Conservation (phyloP, 352 stramenopile species). For the Phytophthora podocarpi region DNA sequence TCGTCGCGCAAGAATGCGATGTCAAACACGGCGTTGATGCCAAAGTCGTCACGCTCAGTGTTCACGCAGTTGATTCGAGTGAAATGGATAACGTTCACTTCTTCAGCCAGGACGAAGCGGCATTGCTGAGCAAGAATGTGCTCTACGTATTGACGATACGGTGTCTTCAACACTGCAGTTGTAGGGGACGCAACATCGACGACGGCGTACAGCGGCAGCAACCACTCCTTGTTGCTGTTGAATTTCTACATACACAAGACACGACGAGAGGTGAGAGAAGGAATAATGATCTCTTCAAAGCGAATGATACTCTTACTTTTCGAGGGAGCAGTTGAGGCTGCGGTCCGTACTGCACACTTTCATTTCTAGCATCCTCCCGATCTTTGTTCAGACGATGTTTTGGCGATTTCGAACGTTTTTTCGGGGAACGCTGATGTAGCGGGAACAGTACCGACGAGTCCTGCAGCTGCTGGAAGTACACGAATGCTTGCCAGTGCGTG, state of each 20-base stretch:
- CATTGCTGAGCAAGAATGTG: conserved; percentile 8
- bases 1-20: conserved; percentile 51
- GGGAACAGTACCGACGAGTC: conserved; percentile 43
- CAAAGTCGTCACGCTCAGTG: neutral
- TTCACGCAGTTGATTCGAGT: conserved; percentile 1
- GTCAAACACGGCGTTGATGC: neutral
- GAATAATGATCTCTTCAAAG: neutral
- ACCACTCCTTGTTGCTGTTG: conserved; percentile 47
- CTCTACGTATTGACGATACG: conserved; percentile 33
- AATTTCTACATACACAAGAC: conserved; percentile 39
- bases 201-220: conserved; percentile 54
- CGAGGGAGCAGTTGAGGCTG: conserved; percentile 23
- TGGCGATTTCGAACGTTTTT: conserved; percentile 20
- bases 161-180: conserved; percentile 33
- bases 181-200: conserved; percentile 35
- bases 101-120: conserved; percentile 43
- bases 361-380: neutral
- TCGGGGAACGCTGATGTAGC: neutral
- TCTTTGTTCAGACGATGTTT: neutral
- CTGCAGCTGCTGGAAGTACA: conserved; percentile 60
- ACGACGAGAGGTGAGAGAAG: conserved; percentile 1
- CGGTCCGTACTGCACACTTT: conserved; percentile 18
- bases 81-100: conserved; percentile 50
- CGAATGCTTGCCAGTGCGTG: conserved; percentile 55
- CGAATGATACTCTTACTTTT: conserved; percentile 16